phyloP scores from a whole-genome alignment of 2,329 filamentous ascomycete species.

The Boeremia exigua region DNA sequence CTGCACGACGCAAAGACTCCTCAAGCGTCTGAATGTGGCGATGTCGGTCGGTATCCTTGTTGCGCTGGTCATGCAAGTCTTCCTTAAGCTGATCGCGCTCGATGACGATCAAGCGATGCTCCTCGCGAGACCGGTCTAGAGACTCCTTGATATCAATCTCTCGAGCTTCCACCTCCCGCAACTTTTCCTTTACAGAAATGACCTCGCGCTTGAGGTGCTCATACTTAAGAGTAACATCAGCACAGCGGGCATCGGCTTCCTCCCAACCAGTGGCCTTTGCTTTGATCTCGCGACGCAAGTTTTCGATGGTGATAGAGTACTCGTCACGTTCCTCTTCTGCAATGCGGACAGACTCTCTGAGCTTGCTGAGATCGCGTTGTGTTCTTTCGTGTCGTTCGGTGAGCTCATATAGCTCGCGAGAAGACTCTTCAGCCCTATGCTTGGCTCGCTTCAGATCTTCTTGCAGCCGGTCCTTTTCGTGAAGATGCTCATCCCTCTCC shows the following conservation, averaged over 20 bases:
- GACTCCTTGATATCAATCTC: slow-evolving; percentile 26
- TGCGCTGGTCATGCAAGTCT: slow-evolving; percentile 27
- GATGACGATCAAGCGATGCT: slow-evolving; percentile 28
- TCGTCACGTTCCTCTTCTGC: slow-evolving; percentile 33
- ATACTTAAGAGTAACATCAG: slow-evolving; percentile 29
- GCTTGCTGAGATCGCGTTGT: slow-evolving; percentile 29
- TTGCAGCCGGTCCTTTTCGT: slow-evolving; percentile 33
- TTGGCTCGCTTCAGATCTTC: slow-evolving; percentile 32
- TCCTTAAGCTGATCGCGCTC: slow-evolving; percentile 34
- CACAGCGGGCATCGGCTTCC: slow-evolving; percentile 28
- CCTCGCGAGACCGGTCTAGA: slow-evolving; percentile 26
- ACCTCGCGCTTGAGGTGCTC: slow-evolving; percentile 34
- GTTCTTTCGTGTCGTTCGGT: slow-evolving; percentile 30
- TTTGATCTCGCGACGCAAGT: slow-evolving; percentile 32
- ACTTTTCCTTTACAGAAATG: slow-evolving; percentile 32
- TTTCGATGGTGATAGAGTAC: slow-evolving; percentile 25
- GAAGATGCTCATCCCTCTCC: slow-evolving; percentile 32
- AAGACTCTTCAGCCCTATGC: slow-evolving; percentile 25
- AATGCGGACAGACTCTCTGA: slow-evolving; percentile 28
- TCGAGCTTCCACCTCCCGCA: slow-evolving; percentile 25
- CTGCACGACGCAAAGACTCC: slow-evolving; percentile 30
- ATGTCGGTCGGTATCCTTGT: slow-evolving; percentile 24
- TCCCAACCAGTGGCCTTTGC: slow-evolving; percentile 26
- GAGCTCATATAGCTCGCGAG: slow-evolving; percentile 30
- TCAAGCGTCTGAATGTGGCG: slow-evolving; percentile 25